These are phyloP conservation scores for Senna tora DNA, from an alignment of 306 rosid species.

Conservation along the genomic window DNA sequence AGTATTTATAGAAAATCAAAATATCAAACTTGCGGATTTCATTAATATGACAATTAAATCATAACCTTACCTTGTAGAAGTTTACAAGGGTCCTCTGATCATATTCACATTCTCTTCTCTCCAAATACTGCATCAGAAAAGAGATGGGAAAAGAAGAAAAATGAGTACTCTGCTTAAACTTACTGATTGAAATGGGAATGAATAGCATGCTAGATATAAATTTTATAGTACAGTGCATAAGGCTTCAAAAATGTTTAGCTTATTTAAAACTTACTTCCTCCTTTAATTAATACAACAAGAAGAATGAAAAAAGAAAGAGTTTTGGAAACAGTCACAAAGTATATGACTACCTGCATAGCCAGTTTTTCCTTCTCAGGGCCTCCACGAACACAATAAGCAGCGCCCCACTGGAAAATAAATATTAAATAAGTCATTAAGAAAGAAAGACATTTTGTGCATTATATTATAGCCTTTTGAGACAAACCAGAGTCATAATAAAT, in stretches of 20 bases:
- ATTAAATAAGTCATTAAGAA: conserved; percentile 19
- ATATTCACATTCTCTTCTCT: conserved; percentile 82
- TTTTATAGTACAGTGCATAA: background rate
- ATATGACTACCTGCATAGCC: conserved; percentile 81
- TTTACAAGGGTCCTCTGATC: conserved; percentile 55
- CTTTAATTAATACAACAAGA: background rate
- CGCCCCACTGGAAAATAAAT: conserved; percentile 77
- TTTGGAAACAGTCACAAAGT: background rate
- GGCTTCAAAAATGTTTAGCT: background rate
- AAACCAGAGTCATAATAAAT: background rate
- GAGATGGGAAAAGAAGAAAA: background rate
- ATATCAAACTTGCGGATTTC: background rate
- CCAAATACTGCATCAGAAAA: conserved; percentile 69
- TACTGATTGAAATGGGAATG: background rate
- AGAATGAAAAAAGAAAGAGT: background rate
- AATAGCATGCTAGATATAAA: background rate
- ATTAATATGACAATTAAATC: background rate
- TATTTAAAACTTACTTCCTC: background rate
- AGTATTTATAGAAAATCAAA: background rate
- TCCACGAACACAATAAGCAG: conserved; percentile 79
- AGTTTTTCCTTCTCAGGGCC: conserved; percentile 78
- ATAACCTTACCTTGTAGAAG: conserved; percentile 65
- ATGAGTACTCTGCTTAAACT: background rate
- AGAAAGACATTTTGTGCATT: no score
- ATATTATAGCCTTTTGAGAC: background rate